phyloP scores from a whole-genome alignment of 2,329 filamentous ascomycete genomes.

The Huntiella bhutanensis region DNA sequence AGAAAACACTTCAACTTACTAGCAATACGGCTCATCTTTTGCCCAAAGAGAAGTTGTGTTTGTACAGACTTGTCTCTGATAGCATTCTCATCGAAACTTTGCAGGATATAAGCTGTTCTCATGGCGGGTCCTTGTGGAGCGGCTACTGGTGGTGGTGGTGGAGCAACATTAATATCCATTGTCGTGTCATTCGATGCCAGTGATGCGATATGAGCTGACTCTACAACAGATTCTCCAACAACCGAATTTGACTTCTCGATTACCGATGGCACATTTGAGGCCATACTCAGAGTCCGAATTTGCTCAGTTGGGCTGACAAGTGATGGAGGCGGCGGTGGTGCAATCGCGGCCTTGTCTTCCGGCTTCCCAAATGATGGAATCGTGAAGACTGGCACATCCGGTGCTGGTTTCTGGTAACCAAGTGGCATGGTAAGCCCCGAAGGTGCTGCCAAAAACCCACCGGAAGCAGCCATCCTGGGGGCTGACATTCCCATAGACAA shows the following conservation, averaged over 20 bases:
- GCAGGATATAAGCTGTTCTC: constrained; percentile 38
- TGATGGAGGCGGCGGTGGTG: too few relatives aligned
- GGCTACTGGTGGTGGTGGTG: neutral
- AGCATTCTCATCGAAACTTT: constrained; percentile 38
- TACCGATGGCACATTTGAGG: too few relatives aligned
- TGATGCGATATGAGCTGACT: neutral
- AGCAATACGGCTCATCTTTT: constrained; percentile 36
- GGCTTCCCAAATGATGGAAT: neutral
- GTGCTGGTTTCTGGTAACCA: neutral
- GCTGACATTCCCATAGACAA: constrained; percentile 14
- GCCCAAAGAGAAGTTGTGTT: constrained; percentile 38
- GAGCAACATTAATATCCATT: neutral
- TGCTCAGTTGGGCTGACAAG: too few relatives aligned
- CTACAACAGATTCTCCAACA: too few relatives aligned
- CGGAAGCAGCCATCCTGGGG: constrained; percentile 11
- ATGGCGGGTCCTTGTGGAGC: constrained; percentile 22
- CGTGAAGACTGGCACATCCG: neutral
- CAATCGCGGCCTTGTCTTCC: neutral
- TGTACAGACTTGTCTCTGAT: constrained; percentile 38
- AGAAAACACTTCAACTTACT: constrained; percentile 23
- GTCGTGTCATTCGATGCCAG: neutral
- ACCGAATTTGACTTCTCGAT: too few relatives aligned
- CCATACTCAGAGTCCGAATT: too few relatives aligned
- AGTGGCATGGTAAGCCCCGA: neutral
- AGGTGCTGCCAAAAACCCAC: constrained; percentile 14